Evolutionary conservation across 1,284 basidiomycete genomes (phyloP).

Genomic region (Coniferiporia weirii): DNA sequence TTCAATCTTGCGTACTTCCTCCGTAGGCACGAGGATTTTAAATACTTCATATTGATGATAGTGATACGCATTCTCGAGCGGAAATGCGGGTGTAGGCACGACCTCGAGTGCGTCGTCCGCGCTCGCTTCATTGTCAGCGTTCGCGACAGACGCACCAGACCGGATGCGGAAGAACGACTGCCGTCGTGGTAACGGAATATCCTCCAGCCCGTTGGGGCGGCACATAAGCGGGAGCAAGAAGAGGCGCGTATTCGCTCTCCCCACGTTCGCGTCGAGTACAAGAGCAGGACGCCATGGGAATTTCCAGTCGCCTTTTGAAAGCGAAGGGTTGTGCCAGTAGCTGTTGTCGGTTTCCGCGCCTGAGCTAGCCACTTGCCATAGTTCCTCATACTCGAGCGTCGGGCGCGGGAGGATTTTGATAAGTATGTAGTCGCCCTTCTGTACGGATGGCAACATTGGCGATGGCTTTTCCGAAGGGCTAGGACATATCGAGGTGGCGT

Average conservation of each 20-base stretch:
- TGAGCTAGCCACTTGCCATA: background rate
- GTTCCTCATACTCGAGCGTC: constrained; percentile 2
- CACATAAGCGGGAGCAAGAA: constrained; percentile 9
- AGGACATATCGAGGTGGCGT: background rate
- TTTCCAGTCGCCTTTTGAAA: constrained; percentile 9
- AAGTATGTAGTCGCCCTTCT: constrained; percentile 9
- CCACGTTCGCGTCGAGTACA: background rate
- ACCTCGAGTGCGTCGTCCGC: background rate
- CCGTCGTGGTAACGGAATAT: background rate
- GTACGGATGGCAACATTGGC: background rate
- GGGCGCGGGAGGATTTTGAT: constrained; percentile 9
- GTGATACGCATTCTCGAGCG: constrained; percentile 4
- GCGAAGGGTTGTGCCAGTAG: constrained; percentile 13
- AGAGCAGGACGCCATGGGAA: constrained; percentile 11
- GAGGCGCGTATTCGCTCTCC: background rate
- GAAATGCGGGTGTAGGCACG: constrained; percentile 4
- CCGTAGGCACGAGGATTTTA: background rate
- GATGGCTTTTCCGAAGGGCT: background rate
- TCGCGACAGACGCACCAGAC: background rate
- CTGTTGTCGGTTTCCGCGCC: constrained; percentile 2
- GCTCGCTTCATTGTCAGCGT: background rate
- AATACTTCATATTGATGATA: constrained; percentile 1
- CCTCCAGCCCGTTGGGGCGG: constrained; percentile 1
- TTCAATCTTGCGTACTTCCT: background rate
- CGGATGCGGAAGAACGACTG: constrained; percentile 2